phyloP scores from a whole-genome alignment of 2,329 filamentous ascomycete species.

The Epichloe baconii region DNA sequence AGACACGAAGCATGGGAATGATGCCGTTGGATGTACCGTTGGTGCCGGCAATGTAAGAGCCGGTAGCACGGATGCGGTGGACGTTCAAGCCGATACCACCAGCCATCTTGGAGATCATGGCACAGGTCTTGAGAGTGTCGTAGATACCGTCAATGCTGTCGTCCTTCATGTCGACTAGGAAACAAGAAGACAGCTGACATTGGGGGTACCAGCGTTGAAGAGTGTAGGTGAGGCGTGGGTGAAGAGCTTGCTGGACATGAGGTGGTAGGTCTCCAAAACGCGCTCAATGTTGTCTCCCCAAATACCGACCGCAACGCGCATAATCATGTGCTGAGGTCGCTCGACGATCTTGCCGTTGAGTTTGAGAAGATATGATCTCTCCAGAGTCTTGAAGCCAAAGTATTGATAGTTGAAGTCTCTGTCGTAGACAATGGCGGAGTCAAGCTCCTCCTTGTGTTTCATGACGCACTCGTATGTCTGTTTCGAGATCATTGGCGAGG shows the following conservation, averaged over 20 bases:
- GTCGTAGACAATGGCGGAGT: slow-evolving; percentile 98
- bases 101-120: slow-evolving; percentile 99
- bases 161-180: slow-evolving; percentile 98
- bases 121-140: slow-evolving; percentile 96
- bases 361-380: slow-evolving; percentile 93
- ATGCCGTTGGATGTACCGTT: slow-evolving; percentile 98
- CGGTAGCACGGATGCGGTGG: slow-evolving; percentile 92
- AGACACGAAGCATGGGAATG: slow-evolving; percentile 94
- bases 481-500: slow-evolving; percentile 89
- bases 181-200: slow-evolving; percentile 92
- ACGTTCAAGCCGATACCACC: slow-evolving; percentile 95
- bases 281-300: slow-evolving; percentile 91
- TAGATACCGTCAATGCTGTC: slow-evolving; percentile 99
- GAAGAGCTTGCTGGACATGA: slow-evolving; percentile 98
- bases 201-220: slow-evolving; percentile 97
- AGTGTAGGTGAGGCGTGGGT: slow-evolving; percentile 96
- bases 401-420: slow-evolving; percentile 99
- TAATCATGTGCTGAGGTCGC: slow-evolving; percentile 98
- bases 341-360: slow-evolving; percentile 94
- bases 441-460: slow-evolving; percentile 91
- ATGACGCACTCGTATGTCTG: slow-evolving; percentile 86
- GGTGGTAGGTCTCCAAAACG: slow-evolving; percentile 93
- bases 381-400: slow-evolving; percentile 98
- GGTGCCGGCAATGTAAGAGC: slow-evolving; percentile 94
- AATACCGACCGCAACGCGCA: slow-evolving; percentile 96